Conservation (phyloP, 2,329 filamentous ascomycete species). For the Fusarium continuum region DNA sequence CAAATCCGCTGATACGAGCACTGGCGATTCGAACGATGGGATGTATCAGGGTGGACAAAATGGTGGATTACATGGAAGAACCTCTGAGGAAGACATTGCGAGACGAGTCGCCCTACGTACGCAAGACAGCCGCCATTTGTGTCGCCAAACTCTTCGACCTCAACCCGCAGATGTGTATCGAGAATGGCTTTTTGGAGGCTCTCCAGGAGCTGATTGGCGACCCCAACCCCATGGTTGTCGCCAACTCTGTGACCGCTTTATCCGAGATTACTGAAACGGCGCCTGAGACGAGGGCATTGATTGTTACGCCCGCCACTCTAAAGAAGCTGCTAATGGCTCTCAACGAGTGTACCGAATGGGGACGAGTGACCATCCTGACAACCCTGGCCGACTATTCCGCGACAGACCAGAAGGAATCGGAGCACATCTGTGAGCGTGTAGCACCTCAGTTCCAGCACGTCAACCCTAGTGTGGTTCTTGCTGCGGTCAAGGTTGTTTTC, state of each 20-base stretch:
- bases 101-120: conserved; percentile 97
- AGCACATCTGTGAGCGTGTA: conserved; percentile 97
- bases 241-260: conserved; percentile 93
- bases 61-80: conserved; percentile 99
- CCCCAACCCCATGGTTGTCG: conserved; percentile 98
- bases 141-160: conserved; percentile 98
- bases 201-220: conserved; percentile 97
- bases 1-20: conserved; percentile 93
- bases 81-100: conserved; percentile 93
- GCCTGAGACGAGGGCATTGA: conserved; percentile 87
- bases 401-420: conserved; percentile 90
- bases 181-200: conserved; percentile 94
- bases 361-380: conserved; percentile 89
- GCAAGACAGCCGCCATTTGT: conserved; percentile 97
- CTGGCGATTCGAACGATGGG: conserved; percentile 98
- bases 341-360: conserved; percentile 99
- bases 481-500: conserved; percentile 98
- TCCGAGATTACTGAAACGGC: conserved; percentile 91
- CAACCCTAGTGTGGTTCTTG: conserved; percentile 94
- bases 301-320: conserved; percentile 81
- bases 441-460: conserved; percentile 98
- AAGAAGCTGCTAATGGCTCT: conserved; percentile 97
- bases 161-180: conserved; percentile 89
- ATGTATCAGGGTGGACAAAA: conserved; percentile 97
- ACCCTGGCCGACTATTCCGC: conserved; percentile 90